Evolutionary conservation across 805 yeast genomes (phyloP), one percentile per base, ranked within the genome.

Genomic region (Metschnikowia gruessii): DNA sequence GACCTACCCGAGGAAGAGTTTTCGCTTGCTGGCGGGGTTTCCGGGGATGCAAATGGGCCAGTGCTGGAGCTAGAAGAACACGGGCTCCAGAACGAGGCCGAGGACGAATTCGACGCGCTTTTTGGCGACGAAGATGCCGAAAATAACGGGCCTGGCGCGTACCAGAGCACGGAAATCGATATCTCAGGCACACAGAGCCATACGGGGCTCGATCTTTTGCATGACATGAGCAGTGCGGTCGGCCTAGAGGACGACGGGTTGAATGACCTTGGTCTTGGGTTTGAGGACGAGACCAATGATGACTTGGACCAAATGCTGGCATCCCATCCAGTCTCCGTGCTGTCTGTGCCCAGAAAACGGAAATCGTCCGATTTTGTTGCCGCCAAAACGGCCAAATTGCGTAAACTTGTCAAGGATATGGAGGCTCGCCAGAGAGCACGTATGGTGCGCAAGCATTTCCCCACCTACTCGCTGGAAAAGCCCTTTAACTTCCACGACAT

Each of bases 401-500:
- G 54, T 35, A 38, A 37, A 28, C 42, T 61, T 2, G 69, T 72
- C n/a, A 46, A 45, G 36, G 56, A 52, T 15, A 53, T 72, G 53
- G 72, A 71, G 48, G 48, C 52, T 21, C 58, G 61, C 45, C 56
- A 62, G 26, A 46, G 51, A 26, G 56, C 59, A 37, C 51, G 62
- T 15, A 63, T 62, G 52, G 61, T 82, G 26, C 63, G 69, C 34
- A 66, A 69, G 30, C 80, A 80, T 56, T 87, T 76, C 59, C 95
- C 96, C 0, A 69, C 76, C 1, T 88, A 83, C 63, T 69, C 74
- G 45, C 70, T 69, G 18, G 75, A 80, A 21, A 69, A 76, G 37
- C 76, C 82, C 1, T 69, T 85, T 55, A 79, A 81, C 54, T 79
- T 84, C 78, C 87, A 85, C 61, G 63, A 77, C 7, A 65, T 87